phyloP scores from a whole-genome alignment of 257 asterid genomes.

The Cordia subcordata region DNA sequence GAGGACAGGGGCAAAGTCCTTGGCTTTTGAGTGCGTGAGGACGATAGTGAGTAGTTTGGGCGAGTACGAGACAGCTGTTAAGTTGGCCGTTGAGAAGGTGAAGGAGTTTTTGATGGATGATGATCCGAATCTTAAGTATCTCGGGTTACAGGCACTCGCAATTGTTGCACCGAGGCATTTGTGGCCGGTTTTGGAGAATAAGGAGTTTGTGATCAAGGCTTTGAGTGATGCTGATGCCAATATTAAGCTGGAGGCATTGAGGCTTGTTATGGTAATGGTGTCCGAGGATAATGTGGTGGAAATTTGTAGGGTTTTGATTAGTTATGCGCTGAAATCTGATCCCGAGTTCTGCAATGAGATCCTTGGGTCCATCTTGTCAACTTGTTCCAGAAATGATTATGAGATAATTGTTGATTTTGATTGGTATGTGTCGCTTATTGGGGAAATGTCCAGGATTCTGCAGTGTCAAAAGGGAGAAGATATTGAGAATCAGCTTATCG shows the following conservation, averaged over 20 bases:
- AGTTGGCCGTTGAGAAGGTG: slow-evolving; percentile 71
- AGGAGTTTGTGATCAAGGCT: slow-evolving; percentile 86
- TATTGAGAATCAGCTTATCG: slow-evolving; percentile 75
- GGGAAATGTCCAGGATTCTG: slow-evolving; percentile 84
- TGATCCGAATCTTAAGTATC: slow-evolving; percentile 85
- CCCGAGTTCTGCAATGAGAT: slow-evolving; percentile 92
- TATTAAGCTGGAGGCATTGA: slow-evolving; percentile 77
- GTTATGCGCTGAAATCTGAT: slow-evolving; percentile 76
- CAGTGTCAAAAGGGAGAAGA: slow-evolving; percentile 84
- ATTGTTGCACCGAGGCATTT: slow-evolving; percentile 47
- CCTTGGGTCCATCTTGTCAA: slow-evolving; percentile 54
- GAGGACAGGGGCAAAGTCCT: slow-evolving; percentile 71
- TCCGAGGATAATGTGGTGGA: slow-evolving; percentile 82
- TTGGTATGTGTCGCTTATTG: slow-evolving; percentile 82
- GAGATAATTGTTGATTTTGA: slow-evolving; percentile 80
- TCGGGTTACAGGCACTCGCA: slow-evolving; percentile 77
- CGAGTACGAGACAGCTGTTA: slow-evolving; percentile 66
- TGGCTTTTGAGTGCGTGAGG: slow-evolving; percentile 82
- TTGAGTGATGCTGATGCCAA: slow-evolving; percentile 76
- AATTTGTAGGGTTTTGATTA: slow-evolving; percentile 74
- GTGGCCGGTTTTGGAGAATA: slow-evolving; percentile 84
- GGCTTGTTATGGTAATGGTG: slow-evolving; percentile 84
- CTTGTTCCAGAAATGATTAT: slow-evolving; percentile 74
- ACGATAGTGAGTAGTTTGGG: slow-evolving; percentile 70
- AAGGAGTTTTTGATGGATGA: slow-evolving; percentile 75